Percentiles rank a stretch among this genome's conserved stretches.
Conservation (phyloP, 805 yeast genomes). For the Nematodospora valgi region DNA sequence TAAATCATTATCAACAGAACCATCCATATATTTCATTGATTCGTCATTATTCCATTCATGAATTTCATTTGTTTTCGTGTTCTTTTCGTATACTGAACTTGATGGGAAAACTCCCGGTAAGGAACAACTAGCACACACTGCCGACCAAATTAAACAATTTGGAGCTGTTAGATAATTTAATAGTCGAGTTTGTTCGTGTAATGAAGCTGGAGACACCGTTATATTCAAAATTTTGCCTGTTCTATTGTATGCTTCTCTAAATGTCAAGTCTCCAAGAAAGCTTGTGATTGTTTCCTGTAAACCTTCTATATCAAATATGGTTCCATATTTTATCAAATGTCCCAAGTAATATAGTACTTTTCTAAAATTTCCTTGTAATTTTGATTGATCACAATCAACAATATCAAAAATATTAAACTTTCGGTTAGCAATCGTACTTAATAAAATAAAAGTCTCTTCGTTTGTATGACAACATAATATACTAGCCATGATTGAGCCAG, state of each 20-base stretch:
- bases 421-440: slow-evolving; percentile 59
- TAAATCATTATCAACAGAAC: slow-evolving; percentile 91
- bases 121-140: slow-evolving; percentile 91
- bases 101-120: slow-evolving; percentile 90
- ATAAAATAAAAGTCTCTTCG: slow-evolving; percentile 59
- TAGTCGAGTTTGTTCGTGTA: slow-evolving; percentile 86
- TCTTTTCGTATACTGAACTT: slow-evolving; percentile 79
- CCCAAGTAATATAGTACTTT: slow-evolving; percentile 35
- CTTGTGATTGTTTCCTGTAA: slow-evolving; percentile 70
- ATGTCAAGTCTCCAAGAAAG: slow-evolving; percentile 85
- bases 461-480: slow-evolving; percentile 77
- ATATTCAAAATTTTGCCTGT: slow-evolving; percentile 92
- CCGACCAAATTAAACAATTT: slow-evolving; percentile 79
- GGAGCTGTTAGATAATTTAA: slow-evolving; percentile 80
- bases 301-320: slow-evolving; percentile 79
- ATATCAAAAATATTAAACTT: slow-evolving; percentile 52
- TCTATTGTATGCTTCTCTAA: slow-evolving; percentile 90
- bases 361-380: slow-evolving; percentile 39
- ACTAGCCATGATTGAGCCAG: slow-evolving; percentile 93
- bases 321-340: slow-evolving; percentile 76
- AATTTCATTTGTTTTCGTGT: slow-evolving; percentile 64
- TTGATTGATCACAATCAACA: slow-evolving; percentile 36
- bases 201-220: slow-evolving; percentile 88
- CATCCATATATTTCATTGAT: slow-evolving; percentile 84
- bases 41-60: slow-evolving; percentile 79